Conservation (phyloP, 192 early-diverging fungal genomes). For the Entomortierella chlamydospora region DNA sequence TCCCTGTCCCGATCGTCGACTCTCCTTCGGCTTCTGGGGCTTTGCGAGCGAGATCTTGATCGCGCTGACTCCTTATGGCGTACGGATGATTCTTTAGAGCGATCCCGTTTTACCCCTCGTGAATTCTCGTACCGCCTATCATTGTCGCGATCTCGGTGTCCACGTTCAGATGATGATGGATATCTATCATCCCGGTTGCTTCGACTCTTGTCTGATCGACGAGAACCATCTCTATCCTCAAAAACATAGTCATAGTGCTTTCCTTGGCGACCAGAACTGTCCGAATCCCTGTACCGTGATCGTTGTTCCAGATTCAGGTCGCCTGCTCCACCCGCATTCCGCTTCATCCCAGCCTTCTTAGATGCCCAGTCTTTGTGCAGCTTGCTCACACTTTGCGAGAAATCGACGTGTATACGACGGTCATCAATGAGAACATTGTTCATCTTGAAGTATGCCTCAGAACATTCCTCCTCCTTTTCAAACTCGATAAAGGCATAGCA, state of each 20-base stretch:
- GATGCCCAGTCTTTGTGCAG: constrained; percentile 84
- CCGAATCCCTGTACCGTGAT: constrained; percentile 63
- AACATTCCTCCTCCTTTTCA: constrained; percentile 85
- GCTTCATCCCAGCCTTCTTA: constrained; percentile 55
- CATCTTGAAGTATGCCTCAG: constrained; percentile 97
- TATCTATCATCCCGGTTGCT: constrained; percentile 11
- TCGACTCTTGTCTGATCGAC: constrained; percentile 5
- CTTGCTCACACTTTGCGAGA: constrained; percentile 94
- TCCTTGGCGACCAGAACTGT: constrained; percentile 8
- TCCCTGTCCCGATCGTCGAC: constrained; percentile 20
- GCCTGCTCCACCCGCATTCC: constrained; percentile 28
- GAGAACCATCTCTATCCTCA: constrained; percentile 17
- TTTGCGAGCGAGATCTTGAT: constrained; percentile 32
- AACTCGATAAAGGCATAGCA: constrained; percentile 98
- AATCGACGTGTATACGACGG: constrained; percentile 95
- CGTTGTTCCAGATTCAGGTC: constrained; percentile 63
- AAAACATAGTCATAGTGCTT: constrained; percentile 64
- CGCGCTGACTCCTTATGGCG: neutral
- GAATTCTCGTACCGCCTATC: constrained; percentile 9
- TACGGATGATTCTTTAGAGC: constrained; percentile 6
- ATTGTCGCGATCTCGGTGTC: constrained; percentile 21
- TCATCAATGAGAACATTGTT: constrained; percentile 97
- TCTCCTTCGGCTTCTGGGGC: constrained; percentile 18
- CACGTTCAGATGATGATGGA: neutral
- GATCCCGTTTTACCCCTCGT: neutral